phyloP scores from a whole-genome alignment of 179 eudicot genomes.

The Patellifolia procumbens region DNA sequence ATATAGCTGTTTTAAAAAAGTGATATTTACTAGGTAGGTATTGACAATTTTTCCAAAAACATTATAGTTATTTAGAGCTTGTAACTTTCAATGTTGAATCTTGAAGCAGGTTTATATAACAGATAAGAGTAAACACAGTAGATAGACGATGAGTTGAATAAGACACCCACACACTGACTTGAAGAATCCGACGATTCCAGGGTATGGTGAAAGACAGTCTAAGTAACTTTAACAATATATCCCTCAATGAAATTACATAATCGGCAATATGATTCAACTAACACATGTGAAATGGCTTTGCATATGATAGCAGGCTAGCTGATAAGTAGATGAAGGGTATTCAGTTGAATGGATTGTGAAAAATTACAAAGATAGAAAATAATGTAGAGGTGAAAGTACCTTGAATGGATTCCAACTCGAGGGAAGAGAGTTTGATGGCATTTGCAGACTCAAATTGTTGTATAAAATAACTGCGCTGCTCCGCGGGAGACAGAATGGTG shows the following conservation, averaged over 20 bases:
- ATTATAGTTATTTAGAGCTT: too few relatives aligned
- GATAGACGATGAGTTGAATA: too few relatives aligned
- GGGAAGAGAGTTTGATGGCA: slow-evolving; percentile 60
- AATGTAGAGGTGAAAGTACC: slow-evolving; percentile 30
- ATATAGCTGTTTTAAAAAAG: too few relatives aligned
- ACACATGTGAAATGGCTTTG: neutral
- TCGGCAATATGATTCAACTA: too few relatives aligned
- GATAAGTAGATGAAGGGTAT: too few relatives aligned
- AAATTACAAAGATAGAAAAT: neutral
- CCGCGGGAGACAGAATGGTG: slow-evolving; percentile 31
- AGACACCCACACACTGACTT: neutral
- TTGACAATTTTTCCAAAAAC: too few relatives aligned
- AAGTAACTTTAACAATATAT: too few relatives aligned
- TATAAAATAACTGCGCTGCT: slow-evolving; percentile 58
- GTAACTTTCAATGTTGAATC: too few relatives aligned
- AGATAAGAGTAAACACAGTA: too few relatives aligned
- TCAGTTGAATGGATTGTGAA: neutral
- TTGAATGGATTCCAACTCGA: slow-evolving; percentile 65
- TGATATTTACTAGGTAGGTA: too few relatives aligned
- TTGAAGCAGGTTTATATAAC: too few relatives aligned
- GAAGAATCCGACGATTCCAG: neutral
- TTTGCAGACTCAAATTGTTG: slow-evolving; percentile 63
- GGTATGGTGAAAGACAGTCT: neutral
- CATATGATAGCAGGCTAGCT: neutral
- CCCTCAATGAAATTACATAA: too few relatives aligned